phyloP scores from a whole-genome alignment of 1,284 basidiomycete genomes.

The Athelia psychrophila region DNA sequence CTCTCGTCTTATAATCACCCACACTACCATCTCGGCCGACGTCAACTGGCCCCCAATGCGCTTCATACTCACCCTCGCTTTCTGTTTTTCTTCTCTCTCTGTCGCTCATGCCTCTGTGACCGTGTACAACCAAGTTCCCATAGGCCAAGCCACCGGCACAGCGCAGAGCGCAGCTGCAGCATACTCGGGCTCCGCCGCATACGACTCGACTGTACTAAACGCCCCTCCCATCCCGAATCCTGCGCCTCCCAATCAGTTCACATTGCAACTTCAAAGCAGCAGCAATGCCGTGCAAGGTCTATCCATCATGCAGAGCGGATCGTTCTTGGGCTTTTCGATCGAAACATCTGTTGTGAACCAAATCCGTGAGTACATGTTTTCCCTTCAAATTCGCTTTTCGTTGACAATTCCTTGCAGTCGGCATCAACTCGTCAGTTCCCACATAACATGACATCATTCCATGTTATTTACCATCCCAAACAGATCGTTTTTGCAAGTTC shows the following conservation, averaged over 20 bases:
- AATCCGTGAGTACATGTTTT: slow-evolving; percentile 34
- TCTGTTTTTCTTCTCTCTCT: not conserved
- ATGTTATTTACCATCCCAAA: not conserved
- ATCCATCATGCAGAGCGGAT: slow-evolving; percentile 39
- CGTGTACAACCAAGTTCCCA: slow-evolving; percentile 6
- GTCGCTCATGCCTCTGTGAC: slow-evolving; percentile 7
- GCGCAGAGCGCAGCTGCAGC: not conserved
- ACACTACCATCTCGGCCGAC: no score
- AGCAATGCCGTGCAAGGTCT: slow-evolving; percentile 24
- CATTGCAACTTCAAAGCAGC: slow-evolving; percentile 1
- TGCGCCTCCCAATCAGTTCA: slow-evolving; percentile 21
- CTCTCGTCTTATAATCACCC: no score
- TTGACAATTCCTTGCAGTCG: slow-evolving; percentile 21
- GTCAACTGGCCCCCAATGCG: not conserved
- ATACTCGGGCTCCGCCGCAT: slow-evolving; percentile 5
- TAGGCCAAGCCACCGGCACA: slow-evolving; percentile 1
- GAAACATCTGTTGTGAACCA: slow-evolving; percentile 51
- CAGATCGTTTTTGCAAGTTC: slow-evolving; percentile 32
- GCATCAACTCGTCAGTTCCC: slow-evolving; percentile 22
- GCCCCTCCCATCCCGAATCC: slow-evolving; percentile 5
- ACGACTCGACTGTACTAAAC: slow-evolving; percentile 6
- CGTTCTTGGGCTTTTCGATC: slow-evolving; percentile 53
- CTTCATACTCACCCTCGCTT: not conserved
- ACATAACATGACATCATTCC: not conserved
- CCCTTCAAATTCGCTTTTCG: not conserved